These are phyloP conservation scores for Arctium lappa DNA, from an alignment of 129 eudicot species.

Conservation along the genomic window DNA sequence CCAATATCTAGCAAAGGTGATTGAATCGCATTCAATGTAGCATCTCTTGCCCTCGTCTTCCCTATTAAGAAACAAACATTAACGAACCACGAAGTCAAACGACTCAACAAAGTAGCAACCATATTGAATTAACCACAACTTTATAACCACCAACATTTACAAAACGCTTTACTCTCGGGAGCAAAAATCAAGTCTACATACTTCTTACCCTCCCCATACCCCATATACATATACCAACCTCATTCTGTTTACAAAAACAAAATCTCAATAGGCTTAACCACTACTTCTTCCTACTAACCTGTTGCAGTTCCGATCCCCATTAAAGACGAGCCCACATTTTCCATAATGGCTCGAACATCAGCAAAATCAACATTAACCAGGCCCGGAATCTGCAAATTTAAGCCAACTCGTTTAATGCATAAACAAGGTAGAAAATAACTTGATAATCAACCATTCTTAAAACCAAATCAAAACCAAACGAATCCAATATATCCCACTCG, in stretches of 20 bases:
- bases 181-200: too few relatives aligned
- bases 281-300: constrained; percentile 40
- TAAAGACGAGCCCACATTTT: constrained; percentile 86
- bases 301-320: constrained; percentile 99
- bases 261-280: neutral
- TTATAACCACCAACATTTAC: too few relatives aligned
- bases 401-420: neutral
- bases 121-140: neutral
- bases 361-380: constrained; percentile 98
- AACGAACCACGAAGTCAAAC: neutral
- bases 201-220: too few relatives aligned
- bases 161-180: neutral
- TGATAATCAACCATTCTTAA: neutral
- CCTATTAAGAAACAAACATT: constrained; percentile 41
- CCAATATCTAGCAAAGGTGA: constrained; percentile 94
- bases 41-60: constrained; percentile 94
- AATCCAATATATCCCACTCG: too few relatives aligned
- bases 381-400: constrained; percentile 77
- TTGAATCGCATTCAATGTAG: constrained; percentile 94
- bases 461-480: too few relatives aligned
- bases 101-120: neutral
- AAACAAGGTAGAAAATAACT: neutral
- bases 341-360: constrained; percentile 96
- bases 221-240: too few relatives aligned
- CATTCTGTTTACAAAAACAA: too few relatives aligned